These are phyloP conservation scores for Chytriomyces confervae DNA, from an alignment of 192 early-diverging fungal species.

Conservation along the genomic window DNA sequence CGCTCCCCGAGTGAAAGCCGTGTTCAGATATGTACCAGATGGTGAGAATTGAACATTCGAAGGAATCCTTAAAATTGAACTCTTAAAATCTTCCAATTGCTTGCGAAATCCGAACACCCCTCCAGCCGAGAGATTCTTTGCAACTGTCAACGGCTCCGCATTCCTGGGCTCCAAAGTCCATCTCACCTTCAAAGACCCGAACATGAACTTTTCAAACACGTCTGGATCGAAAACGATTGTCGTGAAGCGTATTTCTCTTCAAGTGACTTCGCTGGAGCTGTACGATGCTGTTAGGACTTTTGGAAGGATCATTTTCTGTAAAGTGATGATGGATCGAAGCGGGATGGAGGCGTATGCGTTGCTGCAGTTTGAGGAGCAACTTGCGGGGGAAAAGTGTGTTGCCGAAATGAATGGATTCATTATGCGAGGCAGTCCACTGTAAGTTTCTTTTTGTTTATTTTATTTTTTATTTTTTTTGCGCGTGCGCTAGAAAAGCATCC, in stretches of 20 bases:
- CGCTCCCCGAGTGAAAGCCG: constrained; percentile 45
- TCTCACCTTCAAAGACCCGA: constrained; percentile 56
- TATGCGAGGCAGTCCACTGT: constrained; percentile 48
- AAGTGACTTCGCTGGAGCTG: constrained; percentile 54
- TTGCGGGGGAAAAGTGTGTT: constrained; percentile 52
- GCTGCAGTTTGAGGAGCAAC: constrained; percentile 60
- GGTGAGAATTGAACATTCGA: constrained; percentile 36
- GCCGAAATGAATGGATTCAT: constrained; percentile 49
- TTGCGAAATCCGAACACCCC: background rate
- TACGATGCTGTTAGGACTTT: constrained; percentile 48
- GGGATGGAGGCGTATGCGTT: constrained; percentile 54
- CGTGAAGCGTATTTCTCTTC: constrained; percentile 55
- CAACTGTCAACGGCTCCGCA: constrained; percentile 57
- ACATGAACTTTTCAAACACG: constrained; percentile 59
- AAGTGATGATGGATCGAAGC: constrained; percentile 58
- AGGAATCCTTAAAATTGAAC: background rate
- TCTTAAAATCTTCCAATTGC: background rate
- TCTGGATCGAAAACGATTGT: constrained; percentile 57
- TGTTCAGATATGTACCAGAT: constrained; percentile 55
- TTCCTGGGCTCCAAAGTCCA: constrained; percentile 58
- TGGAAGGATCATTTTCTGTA: constrained; percentile 59
- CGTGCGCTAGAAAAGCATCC: background rate
- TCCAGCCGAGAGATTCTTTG: constrained; percentile 55
- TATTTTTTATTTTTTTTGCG: background rate
- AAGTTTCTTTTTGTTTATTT: constrained; percentile 1